Conservation (phyloP, 768 basidiomycete genomes). For the Hysterangium stoloniferum region DNA sequence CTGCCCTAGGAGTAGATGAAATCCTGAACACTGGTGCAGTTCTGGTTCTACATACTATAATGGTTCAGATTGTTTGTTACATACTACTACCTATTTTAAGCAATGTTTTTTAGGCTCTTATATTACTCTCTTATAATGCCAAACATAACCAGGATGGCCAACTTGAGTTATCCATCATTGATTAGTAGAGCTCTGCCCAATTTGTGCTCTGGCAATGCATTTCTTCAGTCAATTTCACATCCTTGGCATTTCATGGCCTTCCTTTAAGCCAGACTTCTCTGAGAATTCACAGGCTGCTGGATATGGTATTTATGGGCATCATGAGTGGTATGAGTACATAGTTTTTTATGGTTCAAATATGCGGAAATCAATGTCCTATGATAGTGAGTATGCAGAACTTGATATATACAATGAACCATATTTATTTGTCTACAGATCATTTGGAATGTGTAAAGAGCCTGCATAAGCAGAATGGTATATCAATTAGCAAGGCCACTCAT, state of each 20-base stretch:
- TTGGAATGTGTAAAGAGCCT: slow-evolving; percentile 19
- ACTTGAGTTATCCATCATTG: slow-evolving; percentile 23
- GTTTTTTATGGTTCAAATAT: slow-evolving; percentile 17
- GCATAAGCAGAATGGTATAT: slow-evolving; percentile 19
- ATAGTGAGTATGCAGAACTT: slow-evolving; percentile 19
- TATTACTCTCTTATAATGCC: not conserved
- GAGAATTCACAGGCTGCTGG: slow-evolving; percentile 3
- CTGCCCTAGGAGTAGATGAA: not conserved
- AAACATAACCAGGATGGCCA: slow-evolving; percentile 23
- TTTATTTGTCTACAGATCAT: slow-evolving; percentile 17
- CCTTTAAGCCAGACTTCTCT: slow-evolving; percentile 20
- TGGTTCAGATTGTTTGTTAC: not conserved
- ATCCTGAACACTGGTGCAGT: not conserved
- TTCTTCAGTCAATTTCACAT: slow-evolving; percentile 28
- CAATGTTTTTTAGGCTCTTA: not conserved
- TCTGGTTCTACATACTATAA: not conserved
- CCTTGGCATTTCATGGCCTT: slow-evolving; percentile 15
- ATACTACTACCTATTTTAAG: not conserved
- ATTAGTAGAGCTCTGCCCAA: slow-evolving; percentile 23
- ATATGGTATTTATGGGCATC: slow-evolving; percentile 22
- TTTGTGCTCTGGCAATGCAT: slow-evolving; percentile 22
- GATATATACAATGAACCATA: not conserved
- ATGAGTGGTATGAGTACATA: slow-evolving; percentile 25
- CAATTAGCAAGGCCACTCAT: slow-evolving; percentile 26
- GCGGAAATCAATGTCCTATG: slow-evolving; percentile 20